These are phyloP conservation scores for Populus hybrid DNA, from an alignment of 441 rosid genomes.

Conservation along the genomic window DNA sequence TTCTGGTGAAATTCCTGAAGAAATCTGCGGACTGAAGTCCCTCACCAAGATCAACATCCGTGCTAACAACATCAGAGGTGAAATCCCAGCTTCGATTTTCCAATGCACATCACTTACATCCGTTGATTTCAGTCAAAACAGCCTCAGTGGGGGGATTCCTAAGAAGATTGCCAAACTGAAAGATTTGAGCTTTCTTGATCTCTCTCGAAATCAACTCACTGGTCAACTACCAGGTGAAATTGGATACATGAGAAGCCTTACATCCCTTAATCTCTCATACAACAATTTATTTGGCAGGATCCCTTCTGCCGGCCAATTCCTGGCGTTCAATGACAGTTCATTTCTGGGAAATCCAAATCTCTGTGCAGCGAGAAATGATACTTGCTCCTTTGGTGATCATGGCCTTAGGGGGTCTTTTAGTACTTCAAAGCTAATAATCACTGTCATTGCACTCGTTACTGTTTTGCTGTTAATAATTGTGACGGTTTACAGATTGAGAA, in stretches of 20 bases:
- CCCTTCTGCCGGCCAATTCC: constrained; percentile 69
- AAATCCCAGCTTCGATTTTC: constrained; percentile 50
- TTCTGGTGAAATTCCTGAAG: constrained; percentile 49
- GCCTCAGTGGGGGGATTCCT: constrained; percentile 55
- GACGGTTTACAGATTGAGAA: constrained; percentile 44
- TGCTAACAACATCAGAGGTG: constrained; percentile 53
- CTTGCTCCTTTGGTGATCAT: constrained; percentile 43
- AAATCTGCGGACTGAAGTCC: constrained; percentile 44
- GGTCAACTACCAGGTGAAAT: constrained; percentile 68
- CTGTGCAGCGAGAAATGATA: constrained; percentile 32
- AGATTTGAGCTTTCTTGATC: constrained; percentile 53
- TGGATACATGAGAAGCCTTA: constrained; percentile 62
- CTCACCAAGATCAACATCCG: constrained; percentile 50
- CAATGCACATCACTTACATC: constrained; percentile 44
- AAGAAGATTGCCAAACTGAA: constrained; percentile 37
- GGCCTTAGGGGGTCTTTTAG: constrained; percentile 32
- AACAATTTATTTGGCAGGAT: constrained; percentile 60
- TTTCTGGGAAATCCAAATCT: constrained; percentile 70
- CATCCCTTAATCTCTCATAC: constrained; percentile 67
- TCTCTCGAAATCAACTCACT: constrained; percentile 59
- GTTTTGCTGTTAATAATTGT: constrained; percentile 36
- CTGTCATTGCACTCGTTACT: constrained; percentile 37
- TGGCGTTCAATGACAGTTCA: constrained; percentile 61
- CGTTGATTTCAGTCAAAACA: constrained; percentile 66
- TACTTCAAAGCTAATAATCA: constrained; percentile 44